Evolutionary conservation across 768 basidiomycete species (phyloP).

Genomic region (Cyclocybe aegerita): DNA sequence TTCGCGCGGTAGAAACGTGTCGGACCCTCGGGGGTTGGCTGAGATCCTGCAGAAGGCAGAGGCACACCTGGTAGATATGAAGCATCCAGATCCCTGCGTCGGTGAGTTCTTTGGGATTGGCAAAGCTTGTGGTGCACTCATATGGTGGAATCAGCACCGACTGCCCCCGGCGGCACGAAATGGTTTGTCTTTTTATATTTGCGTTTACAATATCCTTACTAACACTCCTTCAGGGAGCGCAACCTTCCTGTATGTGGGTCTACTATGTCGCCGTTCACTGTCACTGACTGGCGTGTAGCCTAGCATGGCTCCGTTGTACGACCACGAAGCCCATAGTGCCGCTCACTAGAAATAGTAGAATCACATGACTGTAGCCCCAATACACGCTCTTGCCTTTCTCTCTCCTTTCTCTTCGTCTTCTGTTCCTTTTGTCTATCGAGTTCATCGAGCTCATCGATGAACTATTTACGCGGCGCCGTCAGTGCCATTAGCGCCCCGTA

Average conservation of each 20-base stretch:
- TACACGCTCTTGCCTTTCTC: slow-evolving; percentile 16
- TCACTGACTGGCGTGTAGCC: slow-evolving; percentile 42
- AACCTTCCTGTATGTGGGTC: slow-evolving; percentile 65
- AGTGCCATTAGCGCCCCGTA: slow-evolving; percentile 84
- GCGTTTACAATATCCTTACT: background rate
- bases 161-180: slow-evolving; percentile 91
- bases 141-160: slow-evolving; percentile 53
- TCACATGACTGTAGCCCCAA: slow-evolving; percentile 25
- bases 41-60: slow-evolving; percentile 80
- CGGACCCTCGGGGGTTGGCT: slow-evolving; percentile 81
- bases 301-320: slow-evolving; percentile 59
- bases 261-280: slow-evolving; percentile 4
- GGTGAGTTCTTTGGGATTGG: slow-evolving; percentile 51
- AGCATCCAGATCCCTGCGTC: slow-evolving; percentile 93
- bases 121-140: background rate
- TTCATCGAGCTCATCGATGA: slow-evolving; percentile 52
- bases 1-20: slow-evolving; percentile 60
- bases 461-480: slow-evolving; percentile 86
- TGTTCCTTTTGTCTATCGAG: too few species aligned
- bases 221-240: slow-evolving; percentile 59
- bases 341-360: slow-evolving; percentile 32
- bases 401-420: slow-evolving; percentile 14
- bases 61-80: slow-evolving; percentile 58
- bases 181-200: slow-evolving; percentile 58
- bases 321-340: slow-evolving; percentile 48